Evolutionary conservation across 371 early-diverging fungal species (phyloP), one percentile per base, ranked within the genome.

Genomic region (Haplosporangium sp.): DNA sequence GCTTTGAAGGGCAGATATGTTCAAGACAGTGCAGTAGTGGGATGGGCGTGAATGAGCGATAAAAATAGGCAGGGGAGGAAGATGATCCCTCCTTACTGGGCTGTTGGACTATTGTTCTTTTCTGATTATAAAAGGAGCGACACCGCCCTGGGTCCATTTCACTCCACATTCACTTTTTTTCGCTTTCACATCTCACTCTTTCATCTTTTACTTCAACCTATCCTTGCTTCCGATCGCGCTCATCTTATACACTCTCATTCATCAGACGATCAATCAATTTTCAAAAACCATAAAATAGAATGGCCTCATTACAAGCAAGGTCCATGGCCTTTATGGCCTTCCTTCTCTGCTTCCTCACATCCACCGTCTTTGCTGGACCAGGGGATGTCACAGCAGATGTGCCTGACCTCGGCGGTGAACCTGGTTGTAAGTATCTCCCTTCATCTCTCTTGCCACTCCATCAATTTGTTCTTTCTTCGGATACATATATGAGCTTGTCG

Each of bases 311-410:
- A 56, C 59, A 66, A 36, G 59, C 67, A 29, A 55, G 71, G 63
- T 63, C 71, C 45, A 18, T 76, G 67, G 71, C 67, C 64, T 59
- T 76, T 38, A 51, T 70, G 51, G 77, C 60, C 64, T 47, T 70
- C 66, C 40, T 74, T 23, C 60, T 76, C 61, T 76, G 71, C 67
- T 63, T 76, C 64, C 54, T 70, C 61, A 60, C 67, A 54, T 52
- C 77, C 41, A 50, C 56, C 0, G 63, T 55, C 40, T n/a, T 53
- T 4, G 77, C 77, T 16, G 53, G 18, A 6, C 61, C 50, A 10
- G 55, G 14, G 1, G 48, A 61, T 3, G 36, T 29, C 8, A n/a
- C 53, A 3, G 21, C 53, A 14, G 20, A 52, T 2, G 50, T 63
- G 12, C 62, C 66, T 1, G 46, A 54, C 21, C 11, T 42, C 36